Percentiles rank a stretch among this genome's conserved stretches.
These are phyloP conservation scores for Magnaporthiopsis incrustans DNA, from an alignment of 2,329 filamentous ascomycete genomes.

Conservation along the genomic window DNA sequence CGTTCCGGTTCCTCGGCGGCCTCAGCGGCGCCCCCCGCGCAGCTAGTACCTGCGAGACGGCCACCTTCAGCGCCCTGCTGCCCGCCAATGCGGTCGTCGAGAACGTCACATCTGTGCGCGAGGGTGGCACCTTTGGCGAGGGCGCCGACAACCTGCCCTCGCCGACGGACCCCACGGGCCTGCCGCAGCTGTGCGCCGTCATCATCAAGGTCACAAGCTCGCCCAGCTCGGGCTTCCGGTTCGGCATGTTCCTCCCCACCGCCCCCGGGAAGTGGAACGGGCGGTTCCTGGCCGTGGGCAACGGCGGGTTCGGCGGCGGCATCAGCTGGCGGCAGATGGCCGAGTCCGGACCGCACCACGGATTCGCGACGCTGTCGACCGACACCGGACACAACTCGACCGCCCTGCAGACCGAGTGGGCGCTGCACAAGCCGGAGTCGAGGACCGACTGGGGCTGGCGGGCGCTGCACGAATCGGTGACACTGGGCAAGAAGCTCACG, in stretches of 20 bases:
- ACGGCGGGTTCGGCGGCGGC: slow-evolving; percentile 5
- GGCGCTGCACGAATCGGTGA: slow-evolving; percentile 5
- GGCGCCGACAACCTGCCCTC: slow-evolving; percentile 16
- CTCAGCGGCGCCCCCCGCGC: not conserved
- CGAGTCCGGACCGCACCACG: not conserved
- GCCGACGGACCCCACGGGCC: slow-evolving; percentile 20
- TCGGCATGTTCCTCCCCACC: slow-evolving; percentile 5
- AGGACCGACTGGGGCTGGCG: slow-evolving; percentile 5
- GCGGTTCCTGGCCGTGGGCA: slow-evolving; percentile 4
- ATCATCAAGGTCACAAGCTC: slow-evolving; percentile 23
- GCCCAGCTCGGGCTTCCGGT: slow-evolving; percentile 13
- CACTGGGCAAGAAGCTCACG: slow-evolving; percentile 37
- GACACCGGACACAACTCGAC: slow-evolving; percentile 8
- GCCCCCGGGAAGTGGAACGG: slow-evolving; percentile 18
- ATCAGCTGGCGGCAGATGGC: slow-evolving; percentile 7
- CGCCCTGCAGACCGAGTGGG: slow-evolving; percentile 10
- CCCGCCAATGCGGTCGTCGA: not conserved
- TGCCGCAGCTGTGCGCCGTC: slow-evolving; percentile 28
- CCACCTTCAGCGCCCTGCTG: not conserved
- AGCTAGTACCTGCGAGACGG: not conserved
- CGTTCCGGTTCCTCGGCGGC: not conserved
- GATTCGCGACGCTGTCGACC: slow-evolving; percentile 1
- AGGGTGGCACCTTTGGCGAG: slow-evolving; percentile 26
- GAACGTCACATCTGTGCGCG: slow-evolving; percentile 3
- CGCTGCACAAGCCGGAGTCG: slow-evolving; percentile 2